These are phyloP conservation scores for Phylloporus scabripes DNA, from an alignment of 768 basidiomycete genomes.

Conservation along the genomic window DNA sequence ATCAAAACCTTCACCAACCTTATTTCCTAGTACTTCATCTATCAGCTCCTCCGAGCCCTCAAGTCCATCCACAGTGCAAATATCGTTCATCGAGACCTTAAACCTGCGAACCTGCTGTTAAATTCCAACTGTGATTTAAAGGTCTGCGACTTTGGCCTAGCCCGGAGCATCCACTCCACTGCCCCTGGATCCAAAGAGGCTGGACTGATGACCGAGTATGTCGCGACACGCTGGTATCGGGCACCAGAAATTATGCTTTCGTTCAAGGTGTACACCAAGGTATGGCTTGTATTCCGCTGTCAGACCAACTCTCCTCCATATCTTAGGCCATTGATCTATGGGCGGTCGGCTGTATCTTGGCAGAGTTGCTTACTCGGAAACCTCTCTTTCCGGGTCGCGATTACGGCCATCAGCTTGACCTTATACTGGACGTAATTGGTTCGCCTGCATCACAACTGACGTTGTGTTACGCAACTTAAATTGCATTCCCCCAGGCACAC, in stretches of 20 bases:
- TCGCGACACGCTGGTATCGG: constrained; percentile 90
- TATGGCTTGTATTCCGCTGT: constrained; percentile 18
- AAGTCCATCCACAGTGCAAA: constrained; percentile 88
- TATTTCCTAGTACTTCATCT: constrained; percentile 62
- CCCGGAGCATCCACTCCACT: constrained; percentile 55
- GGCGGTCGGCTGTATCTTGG: constrained; percentile 72
- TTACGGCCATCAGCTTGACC: constrained; percentile 82
- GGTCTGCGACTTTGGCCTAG: constrained; percentile 86
- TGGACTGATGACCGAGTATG: constrained; percentile 77
- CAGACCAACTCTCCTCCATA: constrained; percentile 4
- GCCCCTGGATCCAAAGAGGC: constrained; percentile 53
- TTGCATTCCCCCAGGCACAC: constrained; percentile 49
- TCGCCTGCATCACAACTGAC: background rate
- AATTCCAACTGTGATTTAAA: constrained; percentile 90
- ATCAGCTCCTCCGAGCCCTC: constrained; percentile 79
- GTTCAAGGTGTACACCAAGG: constrained; percentile 85
- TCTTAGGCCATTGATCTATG: constrained; percentile 63
- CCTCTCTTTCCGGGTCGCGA: constrained; percentile 86
- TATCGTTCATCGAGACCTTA: constrained; percentile 73
- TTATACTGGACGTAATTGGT: constrained; percentile 87
- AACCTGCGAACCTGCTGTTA: constrained; percentile 82
- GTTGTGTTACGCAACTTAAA: constrained; percentile 20
- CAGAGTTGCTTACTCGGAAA: constrained; percentile 75
- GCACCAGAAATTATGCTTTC: constrained; percentile 94
- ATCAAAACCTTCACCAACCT: background rate